Evolutionary conservation across 1,139 yeast genomes (phyloP), one percentile per base, ranked within the genome.

Genomic region (Protomyces gravidus): DNA sequence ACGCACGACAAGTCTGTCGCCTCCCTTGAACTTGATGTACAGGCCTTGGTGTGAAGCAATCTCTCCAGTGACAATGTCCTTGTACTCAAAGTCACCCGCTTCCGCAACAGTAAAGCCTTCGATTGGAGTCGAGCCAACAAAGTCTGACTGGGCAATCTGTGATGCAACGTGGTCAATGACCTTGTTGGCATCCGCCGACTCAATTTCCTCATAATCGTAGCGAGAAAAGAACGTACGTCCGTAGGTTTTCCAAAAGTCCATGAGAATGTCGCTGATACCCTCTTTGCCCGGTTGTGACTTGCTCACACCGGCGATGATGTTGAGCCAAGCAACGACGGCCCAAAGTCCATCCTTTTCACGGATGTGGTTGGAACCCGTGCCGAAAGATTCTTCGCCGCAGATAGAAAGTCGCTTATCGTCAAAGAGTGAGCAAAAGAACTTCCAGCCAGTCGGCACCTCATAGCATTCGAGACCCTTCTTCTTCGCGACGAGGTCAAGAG

Each of bases 371-470:
- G 97, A 89, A 46, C 98, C 98, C 27, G 98, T 92, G 70, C 98
- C 98, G 69, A 92, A 92, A 47, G 95, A 86, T 75, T 92, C 98
- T 75, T 92, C 98, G 66, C 98, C 98, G 75, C 98, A 94, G 69
- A 92, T 92, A 64, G 96, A 87, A 69, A 92, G 80, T 74, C 89
- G 89, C 69, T 88, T 82, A 50, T 95, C 90, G 71, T 92, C 98
- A 68, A 92, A 92, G 66, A 92, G 77, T 5, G 95, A 90, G 73
- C 97, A 89, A 80, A 92, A 92, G 71, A 92, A 92, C 74, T 92
- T 92, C 98, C 98, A 92, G 45, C 98, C 98, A 21, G 98, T 92
- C 62, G 98, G 98, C 3, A 94, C 98, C 74, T 92, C 98, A 74
- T 92, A 92, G 65, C 85, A 78, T 58, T 85, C 75, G 65, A 92